Base-by-base conservation (phyloP, 1,139 yeast species). In the Maudiozyma humilis region DNA sequence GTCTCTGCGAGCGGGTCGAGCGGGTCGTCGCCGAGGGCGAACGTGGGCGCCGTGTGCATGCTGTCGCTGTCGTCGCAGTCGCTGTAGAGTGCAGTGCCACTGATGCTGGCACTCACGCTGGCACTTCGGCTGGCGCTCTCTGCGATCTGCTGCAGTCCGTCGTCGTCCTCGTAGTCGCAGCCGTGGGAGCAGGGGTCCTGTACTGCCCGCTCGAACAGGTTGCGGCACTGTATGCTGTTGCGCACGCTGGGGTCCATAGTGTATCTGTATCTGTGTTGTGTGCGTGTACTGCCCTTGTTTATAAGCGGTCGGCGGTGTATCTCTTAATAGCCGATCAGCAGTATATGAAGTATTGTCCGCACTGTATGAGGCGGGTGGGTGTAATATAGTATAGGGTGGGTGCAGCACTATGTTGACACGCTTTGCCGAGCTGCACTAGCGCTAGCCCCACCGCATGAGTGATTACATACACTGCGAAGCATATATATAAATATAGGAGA, bases 131-230 rank as follows among this genome's bases (percentile, higher is more conserved):
- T 23, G 8, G 27, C 27, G 27, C 8, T 23, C 27, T 10, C 10
- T 6, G 27, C 27, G 6, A 23, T 23, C 27, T 23, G 27, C 27
- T 6, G 10, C 10, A 23, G 6, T 10, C 27, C 27, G 27, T 23
- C 18, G 14, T 44, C 49, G 34, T 47, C 50, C 36, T 47, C 50
- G n/a, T 29, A 7, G 35, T 47, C 50, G 35, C 50, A 47, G 14
- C 32, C 50, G 20, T 31, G 36, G 8, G 46, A 44, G 23, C 43
- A 47, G 3, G 50, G 50, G 33, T 47, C 50, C 29, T 47, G 50
- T 4, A 47, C 50, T 15, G 46, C 47, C 36, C 50, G 44, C 36
- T 47, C 50, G 29, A 47, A 47, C 39, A 47, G 38, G 18, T 41
- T 41, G 20, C 44, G 30, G 19, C 46, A 47, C 7, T 32, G 31